Percentiles rank a stretch among this genome's conserved stretches.
phyloP scores from a whole-genome alignment of 345 rosid genomes.

The Moricandia arvensis region DNA sequence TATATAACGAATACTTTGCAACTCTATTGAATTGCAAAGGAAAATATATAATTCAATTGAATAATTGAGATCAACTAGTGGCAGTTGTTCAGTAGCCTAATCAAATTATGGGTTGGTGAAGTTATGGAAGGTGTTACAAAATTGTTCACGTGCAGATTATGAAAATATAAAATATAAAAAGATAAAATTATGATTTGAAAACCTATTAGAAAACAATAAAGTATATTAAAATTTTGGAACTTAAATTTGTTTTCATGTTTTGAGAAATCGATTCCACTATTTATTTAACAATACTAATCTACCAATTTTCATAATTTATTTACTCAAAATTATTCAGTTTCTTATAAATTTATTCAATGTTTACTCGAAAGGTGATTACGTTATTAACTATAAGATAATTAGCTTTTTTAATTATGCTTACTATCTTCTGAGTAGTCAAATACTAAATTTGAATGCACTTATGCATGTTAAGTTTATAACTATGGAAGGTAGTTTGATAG shows the following conservation, averaged over 20 bases:
- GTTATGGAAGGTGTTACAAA: background rate
- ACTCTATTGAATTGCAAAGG: background rate
- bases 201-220: background rate
- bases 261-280: background rate
- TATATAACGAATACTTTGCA: background rate
- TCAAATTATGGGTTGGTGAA: slow-evolving; percentile 10
- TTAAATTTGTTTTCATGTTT: background rate
- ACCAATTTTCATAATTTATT: background rate
- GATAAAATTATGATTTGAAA: background rate
- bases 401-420: no score
- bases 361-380: no score
- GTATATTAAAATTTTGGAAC: background rate
- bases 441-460: no score
- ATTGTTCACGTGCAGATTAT: background rate
- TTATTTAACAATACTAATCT: background rate
- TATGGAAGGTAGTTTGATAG: no score
- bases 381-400: background rate
- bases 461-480: no score
- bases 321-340: background rate
- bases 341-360: background rate
- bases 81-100: background rate
- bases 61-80: background rate
- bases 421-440: no score
- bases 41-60: background rate
- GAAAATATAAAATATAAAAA: background rate